Evolutionary conservation across 257 asterid species (phyloP).

Genomic region (Ocimum tenuiflorum): DNA sequence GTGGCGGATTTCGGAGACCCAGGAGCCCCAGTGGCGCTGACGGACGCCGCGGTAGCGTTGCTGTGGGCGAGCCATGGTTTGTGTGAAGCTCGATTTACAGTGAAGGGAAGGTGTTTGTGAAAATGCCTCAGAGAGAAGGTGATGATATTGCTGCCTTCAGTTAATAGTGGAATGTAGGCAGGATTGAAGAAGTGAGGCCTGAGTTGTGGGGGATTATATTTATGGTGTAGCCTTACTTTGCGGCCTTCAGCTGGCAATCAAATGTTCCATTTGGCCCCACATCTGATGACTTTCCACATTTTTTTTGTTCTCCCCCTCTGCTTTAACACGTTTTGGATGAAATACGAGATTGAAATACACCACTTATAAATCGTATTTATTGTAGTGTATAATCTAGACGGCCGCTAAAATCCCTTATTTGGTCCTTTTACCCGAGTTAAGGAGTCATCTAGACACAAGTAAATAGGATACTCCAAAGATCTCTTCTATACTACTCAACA

Average conservation of each 20-base stretch:
- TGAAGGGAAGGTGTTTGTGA: slow-evolving; percentile 11
- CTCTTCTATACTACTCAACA: too few species aligned
- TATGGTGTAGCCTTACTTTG: slow-evolving; percentile 44
- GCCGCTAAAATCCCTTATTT: too few species aligned
- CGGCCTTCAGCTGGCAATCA: slow-evolving; percentile 56
- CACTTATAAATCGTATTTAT: too few species aligned
- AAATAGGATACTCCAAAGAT: too few species aligned
- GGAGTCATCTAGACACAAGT: too few species aligned
- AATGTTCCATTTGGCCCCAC: slow-evolving; percentile 42
- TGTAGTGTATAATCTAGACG: too few species aligned
- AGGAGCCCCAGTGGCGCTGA: slow-evolving; percentile 97
- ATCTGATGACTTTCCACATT: slow-evolving; percentile 5
- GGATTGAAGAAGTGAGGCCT: neutral
- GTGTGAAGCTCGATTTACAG: neutral
- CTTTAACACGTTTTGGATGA: neutral
- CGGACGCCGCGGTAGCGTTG: slow-evolving; percentile 88
- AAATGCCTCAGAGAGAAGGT: slow-evolving; percentile 6
- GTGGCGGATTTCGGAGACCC: slow-evolving; percentile 99
- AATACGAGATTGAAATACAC: neutral
- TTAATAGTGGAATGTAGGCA: neutral
- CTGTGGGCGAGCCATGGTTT: slow-evolving; percentile 54
- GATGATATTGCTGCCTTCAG: neutral
- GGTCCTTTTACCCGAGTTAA: too few species aligned
- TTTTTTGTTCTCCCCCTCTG: too few species aligned
- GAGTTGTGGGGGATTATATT: slow-evolving; percentile 23